Base-by-base conservation (phyloP, 257 asterid genomes). In the Forsythia viridissima region DNA sequence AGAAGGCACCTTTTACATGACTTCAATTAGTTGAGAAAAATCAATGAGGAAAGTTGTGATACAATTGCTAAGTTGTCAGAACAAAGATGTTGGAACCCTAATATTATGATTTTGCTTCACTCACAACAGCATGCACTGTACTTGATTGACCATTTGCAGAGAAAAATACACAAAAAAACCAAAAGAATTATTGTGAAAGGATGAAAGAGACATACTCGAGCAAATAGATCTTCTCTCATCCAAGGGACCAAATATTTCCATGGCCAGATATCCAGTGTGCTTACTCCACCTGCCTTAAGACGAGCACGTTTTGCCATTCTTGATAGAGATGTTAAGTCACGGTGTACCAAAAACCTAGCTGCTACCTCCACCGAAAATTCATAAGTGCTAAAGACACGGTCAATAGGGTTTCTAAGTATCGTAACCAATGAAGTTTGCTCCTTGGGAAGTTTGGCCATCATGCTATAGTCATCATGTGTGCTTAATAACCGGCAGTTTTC, bases 191-290 rank as follows among this genome's bases (percentile, higher is more conserved):
- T 48, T 7, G 7, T 48, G 59, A 48, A 48, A 48, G 4, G 59
- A 48, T 48, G 59, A 48, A 16, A 48, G 59, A 0, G 20, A 80
- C 94, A 71, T 93, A 96, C 99, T 82, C 98, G 93, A 83, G 94
- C 92, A 88, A 93, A 96, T 73, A 96, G 86, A 85, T 96, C 99
- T 87, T 93, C 95, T 84, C 97, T 93, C 97, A 96, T 96, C 97
- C 98, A 93, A 70, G 99, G 99, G 85, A 96, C 99, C 90, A 96
- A 86, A 85, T 91, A 92, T 82, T 91, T 96, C 99, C 99, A 96
- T 7, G 99, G 99, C 99, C 99, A 96, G 83, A 96, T 93, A 76
- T 93, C 97, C 77, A 96, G 89, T 44, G 99, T 96, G 92, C 97
- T 91, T 51, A 91, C 84, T 80, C 90, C 94, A 70, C 86, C 76